Evolutionary conservation across 2,329 filamentous ascomycete species (phyloP).

Genomic region (Pseudogymnoascus sp.): DNA sequence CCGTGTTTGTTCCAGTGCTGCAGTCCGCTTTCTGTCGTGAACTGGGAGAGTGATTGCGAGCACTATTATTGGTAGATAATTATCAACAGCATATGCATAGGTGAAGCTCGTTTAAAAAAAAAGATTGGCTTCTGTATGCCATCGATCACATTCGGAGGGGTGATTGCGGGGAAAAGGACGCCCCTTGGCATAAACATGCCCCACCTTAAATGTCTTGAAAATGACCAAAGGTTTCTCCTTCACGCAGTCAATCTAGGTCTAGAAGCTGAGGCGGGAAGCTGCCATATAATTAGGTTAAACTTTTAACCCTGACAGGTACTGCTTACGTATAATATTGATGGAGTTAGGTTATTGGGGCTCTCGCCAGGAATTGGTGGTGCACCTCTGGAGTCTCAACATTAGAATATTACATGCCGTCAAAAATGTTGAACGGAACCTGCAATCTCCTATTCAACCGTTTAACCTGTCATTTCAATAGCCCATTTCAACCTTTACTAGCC

Average conservation of each 20-base stretch:
- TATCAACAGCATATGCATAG: background rate
- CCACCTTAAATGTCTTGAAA: background rate
- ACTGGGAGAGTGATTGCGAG: too few relatives aligned
- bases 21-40: too few relatives aligned
- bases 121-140: background rate
- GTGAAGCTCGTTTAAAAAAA: background rate
- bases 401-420: background rate
- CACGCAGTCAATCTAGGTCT: background rate
- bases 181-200: background rate
- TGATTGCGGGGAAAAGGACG: background rate
- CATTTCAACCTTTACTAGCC: background rate
- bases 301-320: background rate
- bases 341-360: background rate
- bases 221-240: background rate
- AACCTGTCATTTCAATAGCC: background rate
- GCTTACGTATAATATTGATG: background rate
- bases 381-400: background rate
- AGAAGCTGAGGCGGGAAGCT: background rate
- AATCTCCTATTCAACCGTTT: background rate
- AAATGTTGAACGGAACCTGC: background rate
- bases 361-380: background rate
- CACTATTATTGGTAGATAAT: background rate
- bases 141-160: background rate
- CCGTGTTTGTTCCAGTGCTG: too few relatives aligned
- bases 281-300: background rate